phyloP scores from a whole-genome alignment of 1,284 basidiomycete genomes.

The Termitomyces sp. region DNA sequence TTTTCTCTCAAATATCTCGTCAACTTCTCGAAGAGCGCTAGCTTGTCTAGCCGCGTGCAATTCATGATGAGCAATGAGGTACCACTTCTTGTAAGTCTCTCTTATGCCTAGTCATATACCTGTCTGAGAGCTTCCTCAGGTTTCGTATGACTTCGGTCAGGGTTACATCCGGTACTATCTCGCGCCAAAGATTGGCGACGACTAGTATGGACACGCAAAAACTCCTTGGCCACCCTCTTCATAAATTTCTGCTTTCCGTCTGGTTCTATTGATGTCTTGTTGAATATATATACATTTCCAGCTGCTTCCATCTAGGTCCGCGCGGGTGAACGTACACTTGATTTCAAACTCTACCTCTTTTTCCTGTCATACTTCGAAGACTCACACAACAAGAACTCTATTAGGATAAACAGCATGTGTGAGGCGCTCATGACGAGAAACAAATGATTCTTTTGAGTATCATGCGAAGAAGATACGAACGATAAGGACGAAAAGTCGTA shows the following conservation, averaged over 20 bases:
- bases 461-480: background rate
- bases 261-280: background rate
- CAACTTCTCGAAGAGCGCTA: slow-evolving; percentile 93
- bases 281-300: background rate
- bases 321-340: no score
- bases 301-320: background rate
- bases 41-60: slow-evolving; percentile 67
- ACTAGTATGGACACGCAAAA: slow-evolving; percentile 31
- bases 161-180: slow-evolving; percentile 85
- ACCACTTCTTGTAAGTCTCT: slow-evolving; percentile 67
- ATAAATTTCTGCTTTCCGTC: background rate
- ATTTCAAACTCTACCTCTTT: no score
- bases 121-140: slow-evolving; percentile 36
- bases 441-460: background rate
- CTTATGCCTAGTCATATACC: background rate
- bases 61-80: slow-evolving; percentile 90
- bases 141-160: slow-evolving; percentile 81
- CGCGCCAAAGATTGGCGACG: slow-evolving; percentile 85
- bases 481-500: background rate
- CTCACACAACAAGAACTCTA: no score
- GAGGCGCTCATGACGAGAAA: no score
- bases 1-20: slow-evolving; percentile 97
- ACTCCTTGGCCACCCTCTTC: background rate
- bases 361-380: no score
- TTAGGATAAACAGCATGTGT: no score